Evolutionary conservation across 2,329 filamentous ascomycete genomes (phyloP).

Genomic region (Aureobasidium mangrovei): DNA sequence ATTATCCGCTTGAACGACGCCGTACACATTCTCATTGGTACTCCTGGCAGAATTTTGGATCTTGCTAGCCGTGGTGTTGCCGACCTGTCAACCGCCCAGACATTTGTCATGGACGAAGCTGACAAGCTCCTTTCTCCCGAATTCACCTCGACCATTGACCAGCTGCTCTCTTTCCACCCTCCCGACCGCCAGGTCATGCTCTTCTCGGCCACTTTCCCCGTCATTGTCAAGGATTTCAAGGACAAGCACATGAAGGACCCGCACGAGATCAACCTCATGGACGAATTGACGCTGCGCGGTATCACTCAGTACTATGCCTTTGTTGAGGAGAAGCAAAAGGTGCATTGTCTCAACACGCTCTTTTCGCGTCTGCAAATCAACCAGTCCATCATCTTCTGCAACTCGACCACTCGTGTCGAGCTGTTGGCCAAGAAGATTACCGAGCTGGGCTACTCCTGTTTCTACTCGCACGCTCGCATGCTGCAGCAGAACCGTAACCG

Average conservation of each 20-base stretch:
- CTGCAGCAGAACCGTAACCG: conserved; percentile 93
- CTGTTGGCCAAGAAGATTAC: conserved; percentile 98
- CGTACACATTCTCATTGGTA: conserved; percentile 96
- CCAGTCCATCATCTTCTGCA: conserved; percentile 99
- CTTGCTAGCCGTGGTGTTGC: conserved; percentile 93
- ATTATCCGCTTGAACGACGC: conserved; percentile 90
- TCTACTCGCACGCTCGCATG: conserved; percentile 99
- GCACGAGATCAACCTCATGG: conserved; percentile 99
- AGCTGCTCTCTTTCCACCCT: conserved; percentile 88
- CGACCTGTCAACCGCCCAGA: conserved; percentile 89
- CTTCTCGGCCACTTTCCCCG: conserved; percentile 94
- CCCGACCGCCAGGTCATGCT: conserved; percentile 99
- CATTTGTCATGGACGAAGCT: conserved; percentile 99
- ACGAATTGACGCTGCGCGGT: conserved; percentile 92
- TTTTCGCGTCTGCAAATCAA: conserved; percentile 99
- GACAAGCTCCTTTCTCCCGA: conserved; percentile 95
- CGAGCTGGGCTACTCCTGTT: conserved; percentile 96
- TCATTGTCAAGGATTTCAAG: conserved; percentile 95
- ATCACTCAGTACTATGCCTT: conserved; percentile 99
- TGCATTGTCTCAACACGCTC: conserved; percentile 96
- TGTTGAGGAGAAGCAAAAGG: conserved; percentile 98
- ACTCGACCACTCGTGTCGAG: conserved; percentile 97
- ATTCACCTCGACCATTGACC: conserved; percentile 95
- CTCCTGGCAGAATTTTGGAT: conserved; percentile 91
- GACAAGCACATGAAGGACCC: conserved; percentile 96